Evolutionary conservation across 129 eudicot species (phyloP), one percentile per base, ranked within the genome.

Genomic region (Flaveria robusta): DNA sequence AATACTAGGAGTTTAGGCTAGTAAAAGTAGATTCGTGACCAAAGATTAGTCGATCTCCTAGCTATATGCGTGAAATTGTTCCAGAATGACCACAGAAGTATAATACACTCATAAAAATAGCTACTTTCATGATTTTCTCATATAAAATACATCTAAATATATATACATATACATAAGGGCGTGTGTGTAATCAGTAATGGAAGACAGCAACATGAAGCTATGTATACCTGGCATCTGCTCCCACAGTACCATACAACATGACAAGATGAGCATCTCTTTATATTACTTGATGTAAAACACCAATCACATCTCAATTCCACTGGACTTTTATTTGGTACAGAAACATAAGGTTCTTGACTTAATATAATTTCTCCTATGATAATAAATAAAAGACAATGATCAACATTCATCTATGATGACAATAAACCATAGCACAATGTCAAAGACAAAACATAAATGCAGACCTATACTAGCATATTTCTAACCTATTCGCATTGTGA

Each of bases 221-320:
- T 42, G 34, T 27, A 58, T 84, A 95, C 99, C 99, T 95, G 99
- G 68, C 99, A 95, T 22, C 65, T 75, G 79, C 86, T 87, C 76
- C 94, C 88, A 78, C 97, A 95, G 68, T 91, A 95, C 83, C 93
- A 91, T 74, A 89, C 96, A 76, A 87, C 85, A 58, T 85, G 96
- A 75, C 99, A 91, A 80, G 89, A 85, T 23, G 99, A 91, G 82
- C 99, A 95, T 77, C 85, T 87, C 83, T 91, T 91, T 49, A 89
- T 83, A 75, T 85, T 83, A 77, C 77, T 74, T 75, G 87, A 79
- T 24, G 85, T 58, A 75, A 95, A 89, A 81, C 99, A 95, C 80
- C 88, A 83, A 34, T 89, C 97, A 67, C 99, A 95, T 81, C 87
- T 86, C 1, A 86, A 72, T 31, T 81, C 76, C 70, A 37, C 63